Base-by-base conservation (phyloP, 257 asterid genomes). In the Agastache rugosa region DNA sequence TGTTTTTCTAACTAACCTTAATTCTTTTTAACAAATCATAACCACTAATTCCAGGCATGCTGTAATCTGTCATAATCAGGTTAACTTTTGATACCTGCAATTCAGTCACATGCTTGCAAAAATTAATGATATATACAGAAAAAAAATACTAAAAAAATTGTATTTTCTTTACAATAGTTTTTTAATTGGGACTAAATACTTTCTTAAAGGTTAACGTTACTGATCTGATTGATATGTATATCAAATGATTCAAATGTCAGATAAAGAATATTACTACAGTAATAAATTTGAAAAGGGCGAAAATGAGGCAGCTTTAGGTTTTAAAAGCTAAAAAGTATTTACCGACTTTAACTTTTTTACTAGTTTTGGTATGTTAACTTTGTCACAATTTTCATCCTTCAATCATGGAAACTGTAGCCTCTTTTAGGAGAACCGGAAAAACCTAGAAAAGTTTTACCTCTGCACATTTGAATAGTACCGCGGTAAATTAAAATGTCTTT, bases 11-110 rank as follows among this genome's bases (percentile, higher is more conserved):
- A 45, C 68, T 4, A 34, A 85, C 92, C 92, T 87, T 87, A 67
- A 87, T 85, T 79, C 84, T 76, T 80, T 85, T 87, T 14, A 87
- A 84, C 84, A 87, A 83, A 85, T 87, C 92, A 73, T 85, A 87
- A 4, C 92, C 92, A 20, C 66, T 87, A 70, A 85, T 85, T 56
- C 92, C 92, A 31, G 92, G 92, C 92, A 87, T 87, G 86, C 92
- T 87, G 48, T 85, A 87, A 75, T 87, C 92, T 22, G 92, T 87
- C 86, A 87, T 87, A 76, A 87, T 87, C 78, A 87, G 69, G 78
- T 87, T 85, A 39, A 87, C 80, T 66, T 87, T 83, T 23, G 90
- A 77, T 61, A 42, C 87, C 92, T 85, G 86, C 72, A 82, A 50
- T 15, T 53, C 35, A 11, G 39, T 35, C 7, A 54, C 15, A 59